Evolutionary conservation across 108 stramenopile species (phyloP), one percentile per base, ranked within the genome.

Genomic region (Phaeodactylum tricornutum): DNA sequence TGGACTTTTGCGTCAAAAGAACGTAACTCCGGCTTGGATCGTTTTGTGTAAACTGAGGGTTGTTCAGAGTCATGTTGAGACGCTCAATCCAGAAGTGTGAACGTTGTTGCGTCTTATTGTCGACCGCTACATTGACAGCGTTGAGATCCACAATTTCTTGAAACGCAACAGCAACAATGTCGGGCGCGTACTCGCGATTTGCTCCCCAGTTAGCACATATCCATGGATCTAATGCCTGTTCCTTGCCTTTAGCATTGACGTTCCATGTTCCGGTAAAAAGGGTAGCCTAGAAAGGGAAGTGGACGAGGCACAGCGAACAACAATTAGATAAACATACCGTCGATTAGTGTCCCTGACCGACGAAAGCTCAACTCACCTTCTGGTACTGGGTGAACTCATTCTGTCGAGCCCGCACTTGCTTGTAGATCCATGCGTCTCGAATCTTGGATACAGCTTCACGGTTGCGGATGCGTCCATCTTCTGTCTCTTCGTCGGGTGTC

Each of bases 141-240:
- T 96, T 99, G 37, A 99, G 63, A 72, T 99, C 98, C 4, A 99
- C 98, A 53, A 99, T 95, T 71, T 99, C 98, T 55, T 99, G 98
- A 59, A 98, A 84, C n/a, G 91, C 88, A n/a, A 93, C 86, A 5
- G 84, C 84, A 11, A 88, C 79, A 60, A 93, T 66, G 59, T 93
- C 91, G n/a, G 94, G 69, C 47, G 45, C 59, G 44, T 27, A 46
- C 59, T 25, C 57, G n/a, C n/a, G n/a, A 52, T 39, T 65, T 55
- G 4, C 51, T 3, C 74, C 77, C 88, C 84, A 86, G 53, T 86
- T 84, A n/a, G 66, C 67, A 47, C 79, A 86, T 8, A 97, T 67
- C 89, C 91, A 95, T 11, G 74, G 68, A 20, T 74, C 66, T n/a
- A 97, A 54, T 31, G 61, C 45, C 16, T 56, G 50, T 46, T 89